A percentile compares a stretch with the other conserved stretches of the same genome.
phyloP scores from a whole-genome alignment of 345 rosid genomes.

The Salix dunnii region DNA sequence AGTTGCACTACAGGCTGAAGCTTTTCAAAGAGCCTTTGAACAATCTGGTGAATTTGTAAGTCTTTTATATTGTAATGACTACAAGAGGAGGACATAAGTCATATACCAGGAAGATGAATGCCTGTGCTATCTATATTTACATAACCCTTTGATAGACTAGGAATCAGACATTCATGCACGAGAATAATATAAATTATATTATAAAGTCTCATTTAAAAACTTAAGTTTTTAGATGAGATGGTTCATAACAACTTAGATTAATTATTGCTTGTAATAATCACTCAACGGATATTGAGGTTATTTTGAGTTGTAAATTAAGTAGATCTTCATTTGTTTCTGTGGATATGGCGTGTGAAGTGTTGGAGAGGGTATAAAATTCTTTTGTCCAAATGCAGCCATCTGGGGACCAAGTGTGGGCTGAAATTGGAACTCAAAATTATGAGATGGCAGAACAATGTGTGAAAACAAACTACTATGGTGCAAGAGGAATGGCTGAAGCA shows the following conservation, averaged over 20 bases:
- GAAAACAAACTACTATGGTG: conserved; percentile 45
- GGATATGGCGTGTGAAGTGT: too few species aligned
- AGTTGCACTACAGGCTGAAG: conserved; percentile 10
- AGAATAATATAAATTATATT: too few species aligned
- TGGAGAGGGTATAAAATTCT: background rate
- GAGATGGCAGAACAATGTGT: conserved; percentile 37
- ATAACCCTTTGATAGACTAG: background rate
- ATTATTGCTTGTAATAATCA: background rate
- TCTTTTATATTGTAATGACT: background rate
- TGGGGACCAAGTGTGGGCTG: conserved; percentile 18
- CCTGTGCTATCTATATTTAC: background rate
- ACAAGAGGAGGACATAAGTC: background rate
- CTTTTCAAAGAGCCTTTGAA: conserved; percentile 3
- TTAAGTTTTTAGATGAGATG: too few species aligned
- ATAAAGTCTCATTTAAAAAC: too few species aligned
- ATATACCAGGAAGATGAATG: background rate
- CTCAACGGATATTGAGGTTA: background rate
- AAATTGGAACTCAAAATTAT: conserved; percentile 12
- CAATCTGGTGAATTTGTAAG: conserved; percentile 12
- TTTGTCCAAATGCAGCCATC: conserved; percentile 12
- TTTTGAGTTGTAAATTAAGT: background rate
- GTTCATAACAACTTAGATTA: too few species aligned
- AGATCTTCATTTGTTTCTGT: background rate
- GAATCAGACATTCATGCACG: too few species aligned
- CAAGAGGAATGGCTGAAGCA: conserved; percentile 30